Evolutionary conservation across 2,329 filamentous ascomycete genomes (phyloP).

Genomic region (Colletotrichum spinosum): DNA sequence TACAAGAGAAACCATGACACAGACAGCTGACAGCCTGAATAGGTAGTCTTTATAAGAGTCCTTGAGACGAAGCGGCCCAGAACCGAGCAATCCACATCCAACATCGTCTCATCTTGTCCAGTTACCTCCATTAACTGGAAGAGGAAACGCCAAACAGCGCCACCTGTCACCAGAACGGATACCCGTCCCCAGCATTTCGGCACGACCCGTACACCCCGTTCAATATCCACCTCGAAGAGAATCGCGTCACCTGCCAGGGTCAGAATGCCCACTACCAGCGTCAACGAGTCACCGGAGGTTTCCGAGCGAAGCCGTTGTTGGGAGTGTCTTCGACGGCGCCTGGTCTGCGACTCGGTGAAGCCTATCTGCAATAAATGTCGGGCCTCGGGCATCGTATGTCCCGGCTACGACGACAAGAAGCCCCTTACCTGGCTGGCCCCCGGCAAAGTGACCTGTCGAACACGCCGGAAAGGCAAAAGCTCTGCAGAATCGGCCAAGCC

Average conservation of each 20-base stretch:
- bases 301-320: constrained; percentile 49
- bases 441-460: constrained; percentile 48
- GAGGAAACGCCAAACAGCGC: constrained; percentile 18
- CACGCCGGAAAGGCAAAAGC: constrained; percentile 26
- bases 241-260: not conserved
- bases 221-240: not conserved
- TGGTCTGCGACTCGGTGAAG: constrained; percentile 52
- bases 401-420: constrained; percentile 52
- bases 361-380: constrained; percentile 53
- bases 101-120: not conserved
- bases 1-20: not conserved
- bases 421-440: constrained; percentile 54
- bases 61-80: constrained; percentile 10
- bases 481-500: not conserved
- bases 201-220: not conserved
- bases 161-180: constrained; percentile 1
- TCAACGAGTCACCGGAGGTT: not conserved
- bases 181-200: constrained; percentile 8
- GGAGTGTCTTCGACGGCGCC: constrained; percentile 54
- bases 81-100: not conserved
- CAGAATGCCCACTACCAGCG: not conserved
- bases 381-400: constrained; percentile 48
- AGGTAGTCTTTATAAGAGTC: constrained; percentile 21
- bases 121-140: constrained; percentile 27
- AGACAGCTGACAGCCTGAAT: too few relatives aligned